phyloP scores from a whole-genome alignment of 805 yeast genomes.

The Kuraishia hungarica region DNA sequence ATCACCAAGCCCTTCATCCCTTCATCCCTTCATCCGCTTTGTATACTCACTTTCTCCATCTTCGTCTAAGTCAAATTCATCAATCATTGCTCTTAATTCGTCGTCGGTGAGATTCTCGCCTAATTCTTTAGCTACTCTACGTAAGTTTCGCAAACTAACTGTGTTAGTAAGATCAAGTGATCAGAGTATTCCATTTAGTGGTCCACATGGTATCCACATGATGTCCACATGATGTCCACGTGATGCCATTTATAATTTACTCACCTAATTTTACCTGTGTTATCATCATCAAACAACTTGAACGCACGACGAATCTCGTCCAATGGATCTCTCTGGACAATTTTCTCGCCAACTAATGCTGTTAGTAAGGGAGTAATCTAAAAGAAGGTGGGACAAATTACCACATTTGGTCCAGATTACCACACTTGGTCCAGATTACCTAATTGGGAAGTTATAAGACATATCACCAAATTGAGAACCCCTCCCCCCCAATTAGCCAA shows the following conservation, averaged over 20 bases:
- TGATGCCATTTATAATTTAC: background rate
- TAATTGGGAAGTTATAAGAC: background rate
- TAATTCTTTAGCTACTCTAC: conserved; percentile 84
- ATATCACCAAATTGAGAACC: no score
- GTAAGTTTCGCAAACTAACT: conserved; percentile 55
- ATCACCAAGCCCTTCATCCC: no score
- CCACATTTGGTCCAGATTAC: no score
- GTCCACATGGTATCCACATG: no score
- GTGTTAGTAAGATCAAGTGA: background rate
- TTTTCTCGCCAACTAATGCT: conserved; percentile 63
- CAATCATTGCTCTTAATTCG: conserved; percentile 93
- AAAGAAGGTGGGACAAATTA: no score
- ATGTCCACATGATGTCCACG: no score
- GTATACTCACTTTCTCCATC: conserved; percentile 73
- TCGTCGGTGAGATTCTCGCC: conserved; percentile 91
- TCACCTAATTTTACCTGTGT: conserved; percentile 66
- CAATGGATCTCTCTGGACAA: conserved; percentile 82
- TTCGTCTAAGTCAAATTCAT: conserved; percentile 91
- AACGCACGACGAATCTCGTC: conserved; percentile 92
- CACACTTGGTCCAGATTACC: no score
- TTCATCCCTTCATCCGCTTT: no score
- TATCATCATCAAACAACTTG: conserved; percentile 79
- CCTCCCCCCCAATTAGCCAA: no score
- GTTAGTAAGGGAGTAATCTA: background rate
- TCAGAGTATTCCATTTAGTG: no score